Conservation (phyloP, 2,329 filamentous ascomycete species). For the Leptoxyphium fumago region DNA sequence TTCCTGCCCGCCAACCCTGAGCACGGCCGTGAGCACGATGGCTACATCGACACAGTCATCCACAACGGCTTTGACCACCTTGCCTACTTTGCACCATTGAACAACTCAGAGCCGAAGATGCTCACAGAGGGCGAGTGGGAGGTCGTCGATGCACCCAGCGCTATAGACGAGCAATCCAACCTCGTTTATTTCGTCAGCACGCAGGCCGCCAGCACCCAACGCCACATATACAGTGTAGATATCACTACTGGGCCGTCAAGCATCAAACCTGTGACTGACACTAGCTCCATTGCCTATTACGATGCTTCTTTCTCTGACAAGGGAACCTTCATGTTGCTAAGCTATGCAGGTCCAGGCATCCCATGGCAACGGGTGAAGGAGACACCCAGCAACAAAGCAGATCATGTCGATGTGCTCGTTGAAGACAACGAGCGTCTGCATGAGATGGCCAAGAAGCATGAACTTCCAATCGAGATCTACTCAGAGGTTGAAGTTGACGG, state of each 20-base stretch:
- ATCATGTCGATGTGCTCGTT: conserved; percentile 52
- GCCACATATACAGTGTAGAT: conserved; percentile 81
- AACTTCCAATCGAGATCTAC: conserved; percentile 71
- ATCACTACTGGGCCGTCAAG: conserved; percentile 53
- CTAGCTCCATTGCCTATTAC: conserved; percentile 61
- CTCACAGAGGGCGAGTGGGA: conserved; percentile 88
- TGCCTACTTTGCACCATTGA: conserved; percentile 80
- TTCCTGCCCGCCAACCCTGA: conserved; percentile 73
- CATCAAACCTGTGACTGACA: conserved; percentile 60
- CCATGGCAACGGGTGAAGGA: conserved; percentile 85
- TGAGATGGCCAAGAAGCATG: conserved; percentile 55
- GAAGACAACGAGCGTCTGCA: conserved; percentile 65
- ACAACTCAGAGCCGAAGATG: conserved; percentile 67
- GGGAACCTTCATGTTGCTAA: conserved; percentile 69
- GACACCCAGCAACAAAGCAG: conserved; percentile 50
- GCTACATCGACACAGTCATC: conserved; percentile 85
- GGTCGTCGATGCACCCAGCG: conserved; percentile 70
- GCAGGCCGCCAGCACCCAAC: conserved; percentile 74
- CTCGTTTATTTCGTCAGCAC: conserved; percentile 84
- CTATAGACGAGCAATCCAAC: conserved; percentile 71
- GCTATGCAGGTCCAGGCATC: conserved; percentile 69
- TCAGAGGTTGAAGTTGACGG: conserved; percentile 74
- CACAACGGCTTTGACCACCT: conserved; percentile 79
- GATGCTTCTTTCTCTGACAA: conserved; percentile 68
- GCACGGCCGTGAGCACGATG: conserved; percentile 65